Percentiles rank a stretch among this genome's conserved stretches.
Conservation (phyloP, 1,284 basidiomycete species). For the Moniliella sp. region DNA sequence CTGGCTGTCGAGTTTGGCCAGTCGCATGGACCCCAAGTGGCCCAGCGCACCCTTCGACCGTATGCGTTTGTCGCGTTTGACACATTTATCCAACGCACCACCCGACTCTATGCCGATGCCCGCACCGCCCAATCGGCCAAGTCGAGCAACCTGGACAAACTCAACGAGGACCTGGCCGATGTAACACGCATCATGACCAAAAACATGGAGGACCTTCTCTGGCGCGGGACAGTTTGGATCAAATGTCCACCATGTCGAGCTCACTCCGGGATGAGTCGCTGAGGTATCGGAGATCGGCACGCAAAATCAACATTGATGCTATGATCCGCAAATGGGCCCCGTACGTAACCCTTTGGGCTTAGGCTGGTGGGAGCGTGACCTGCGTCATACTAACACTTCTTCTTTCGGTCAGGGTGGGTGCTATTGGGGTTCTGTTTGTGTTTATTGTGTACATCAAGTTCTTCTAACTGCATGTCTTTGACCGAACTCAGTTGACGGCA, state of each 20-base stretch:
- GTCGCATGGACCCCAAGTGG: conserved; percentile 28
- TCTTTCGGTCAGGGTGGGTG: conserved; percentile 11
- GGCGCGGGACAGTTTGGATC: conserved; percentile 91
- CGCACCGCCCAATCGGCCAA: conserved; percentile 55
- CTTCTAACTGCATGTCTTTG: too few species aligned
- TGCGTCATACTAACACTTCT: neutral
- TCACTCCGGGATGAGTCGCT: conserved; percentile 89
- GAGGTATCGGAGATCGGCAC: conserved; percentile 84
- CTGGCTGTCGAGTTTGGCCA: conserved; percentile 70
- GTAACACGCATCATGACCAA: conserved; percentile 99
- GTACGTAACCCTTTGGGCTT: conserved; percentile 36
- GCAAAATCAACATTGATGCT: conserved; percentile 79
- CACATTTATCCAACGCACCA: conserved; percentile 95
- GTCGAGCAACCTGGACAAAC: conserved; percentile 51
- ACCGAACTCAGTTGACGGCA: too few species aligned
- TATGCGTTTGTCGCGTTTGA: conserved; percentile 40
- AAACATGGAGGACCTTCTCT: conserved; percentile 97
- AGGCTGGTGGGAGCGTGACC: neutral
- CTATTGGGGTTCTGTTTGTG: conserved; percentile 40
- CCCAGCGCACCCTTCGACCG: conserved; percentile 22
- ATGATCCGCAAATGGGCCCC: conserved; percentile 90
- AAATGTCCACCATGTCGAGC: conserved; percentile 87
- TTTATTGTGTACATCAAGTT: conserved; percentile 82
- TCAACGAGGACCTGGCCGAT: conserved; percentile 89
- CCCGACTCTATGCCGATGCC: conserved; percentile 77